These are phyloP conservation scores for Alternaria sp. DNA, from an alignment of 2,329 filamentous ascomycete genomes.

Conservation along the genomic window DNA sequence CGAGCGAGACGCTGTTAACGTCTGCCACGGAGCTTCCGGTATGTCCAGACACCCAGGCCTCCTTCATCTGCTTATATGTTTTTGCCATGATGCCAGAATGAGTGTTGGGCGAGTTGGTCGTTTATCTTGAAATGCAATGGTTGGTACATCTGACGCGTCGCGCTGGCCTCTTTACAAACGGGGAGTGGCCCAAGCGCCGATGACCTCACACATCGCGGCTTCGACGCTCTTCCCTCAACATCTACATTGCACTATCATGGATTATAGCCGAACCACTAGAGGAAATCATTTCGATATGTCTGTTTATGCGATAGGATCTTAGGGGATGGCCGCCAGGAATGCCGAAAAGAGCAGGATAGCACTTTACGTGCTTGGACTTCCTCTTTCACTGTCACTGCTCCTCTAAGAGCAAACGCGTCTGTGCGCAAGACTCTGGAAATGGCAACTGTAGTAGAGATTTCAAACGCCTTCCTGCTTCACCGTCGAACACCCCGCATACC, in stretches of 20 bases:
- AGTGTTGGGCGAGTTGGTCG: slow-evolving; percentile 23
- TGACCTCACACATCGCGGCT: slow-evolving; percentile 20
- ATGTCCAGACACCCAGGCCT: slow-evolving; percentile 93
- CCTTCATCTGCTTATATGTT: slow-evolving; percentile 90
- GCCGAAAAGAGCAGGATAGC: not conserved
- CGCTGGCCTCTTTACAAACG: slow-evolving; percentile 25
- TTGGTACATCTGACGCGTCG: slow-evolving; percentile 25
- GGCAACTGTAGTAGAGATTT: slow-evolving; percentile 6
- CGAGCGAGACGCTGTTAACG: slow-evolving; percentile 85
- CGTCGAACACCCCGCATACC: not conserved
- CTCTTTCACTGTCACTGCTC: slow-evolving; percentile 22
- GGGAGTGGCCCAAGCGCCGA: slow-evolving; percentile 14
- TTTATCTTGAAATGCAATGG: slow-evolving; percentile 15
- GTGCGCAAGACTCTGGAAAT: slow-evolving; percentile 4
- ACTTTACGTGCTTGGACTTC: slow-evolving; percentile 5
- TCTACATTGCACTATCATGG: not conserved
- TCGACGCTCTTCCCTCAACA: not conserved
- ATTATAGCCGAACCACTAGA: not conserved
- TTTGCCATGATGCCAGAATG: slow-evolving; percentile 41
- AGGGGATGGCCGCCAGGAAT: not conserved
- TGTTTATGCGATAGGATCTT: fast-evolving
- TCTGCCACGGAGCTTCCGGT: slow-evolving; percentile 84
- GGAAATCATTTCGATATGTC: fast-evolving
- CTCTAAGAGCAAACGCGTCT: not conserved
- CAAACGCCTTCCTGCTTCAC: not conserved